Evolutionary conservation across 176 grass and related monocot genomes (phyloP).

Genomic region (Bothriochloa decipiens): DNA sequence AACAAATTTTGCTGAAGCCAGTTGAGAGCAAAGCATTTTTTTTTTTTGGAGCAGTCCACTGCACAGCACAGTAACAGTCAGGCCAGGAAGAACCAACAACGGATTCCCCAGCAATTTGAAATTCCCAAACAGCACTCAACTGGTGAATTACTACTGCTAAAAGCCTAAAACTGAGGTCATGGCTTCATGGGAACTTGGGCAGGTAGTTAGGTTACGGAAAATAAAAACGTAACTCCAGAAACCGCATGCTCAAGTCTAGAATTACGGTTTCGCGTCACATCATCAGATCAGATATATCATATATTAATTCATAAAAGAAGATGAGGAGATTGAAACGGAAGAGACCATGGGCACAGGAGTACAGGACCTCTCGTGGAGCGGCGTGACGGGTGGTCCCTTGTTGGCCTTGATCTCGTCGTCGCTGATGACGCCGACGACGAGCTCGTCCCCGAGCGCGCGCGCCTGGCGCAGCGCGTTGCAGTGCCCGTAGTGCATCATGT

Average conservation of each 20-base stretch:
- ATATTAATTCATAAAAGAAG: background rate
- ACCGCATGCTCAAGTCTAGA: background rate
- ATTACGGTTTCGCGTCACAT: background rate
- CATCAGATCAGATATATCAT: background rate
- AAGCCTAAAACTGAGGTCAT: background rate
- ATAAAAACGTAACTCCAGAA: background rate
- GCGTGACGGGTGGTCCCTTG: slow-evolving; percentile 85
- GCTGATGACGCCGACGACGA: slow-evolving; percentile 77
- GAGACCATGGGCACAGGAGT: background rate
- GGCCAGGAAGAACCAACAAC: background rate
- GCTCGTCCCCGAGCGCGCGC: slow-evolving; percentile 73
- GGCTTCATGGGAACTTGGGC: background rate
- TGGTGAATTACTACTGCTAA: background rate
- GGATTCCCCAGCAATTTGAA: background rate
- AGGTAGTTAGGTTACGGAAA: background rate
- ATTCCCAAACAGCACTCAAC: background rate
- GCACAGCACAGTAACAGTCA: background rate
- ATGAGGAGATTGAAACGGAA: background rate
- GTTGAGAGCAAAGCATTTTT: background rate
- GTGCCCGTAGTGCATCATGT: slow-evolving; percentile 99
- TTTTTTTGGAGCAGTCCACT: background rate
- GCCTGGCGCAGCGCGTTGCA: slow-evolving; percentile 95
- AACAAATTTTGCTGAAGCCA: background rate
- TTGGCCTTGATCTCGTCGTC: slow-evolving; percentile 86
- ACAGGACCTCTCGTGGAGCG: slow-evolving; percentile 68